Evolutionary conservation across 345 rosid species (phyloP), one percentile per base, ranked within the genome.

Genomic region (Heritiera littoralis): DNA sequence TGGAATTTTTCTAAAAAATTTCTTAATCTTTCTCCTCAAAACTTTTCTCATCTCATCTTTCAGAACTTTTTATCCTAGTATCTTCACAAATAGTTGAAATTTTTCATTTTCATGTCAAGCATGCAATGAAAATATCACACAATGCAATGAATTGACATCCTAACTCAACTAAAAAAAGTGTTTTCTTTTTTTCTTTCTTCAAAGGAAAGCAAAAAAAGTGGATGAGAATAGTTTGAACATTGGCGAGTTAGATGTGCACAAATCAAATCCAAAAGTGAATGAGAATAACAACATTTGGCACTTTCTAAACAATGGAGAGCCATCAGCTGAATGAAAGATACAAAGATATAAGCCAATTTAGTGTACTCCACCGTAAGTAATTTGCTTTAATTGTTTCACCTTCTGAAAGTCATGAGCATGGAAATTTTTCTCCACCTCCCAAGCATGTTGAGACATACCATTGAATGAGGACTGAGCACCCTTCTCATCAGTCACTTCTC

Each of bases 361-460:
- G 74, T 76, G 78, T 75, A 82, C 66, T 79, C 78, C 60, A 32
- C 59, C 72, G 12, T 83, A 75, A 11, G 81, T 63, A n/a, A 92
- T 83, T 82, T 79, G 91, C 84, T 91, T 95, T 79, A 92, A 76
- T 54, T 87, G 88, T 77, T 86, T 90, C 60, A 91, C 98, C 88
- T 91, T 95, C 81, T 85, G 15, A 77, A 92, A 89, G 65, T 88
- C 88, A 0, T 88, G 85, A 1, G 77, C 78, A 23, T 83, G 83
- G 80, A 85, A 89, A 78, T 89, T 88, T 81, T 91, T 95, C 85
- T 93, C 98, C 63, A 92, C 92, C 86, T 95, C 98, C 98, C 98
- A 93, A 41, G 98, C 98, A 13, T 85, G 86, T 75, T 95, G 97
- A 40, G 98, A 93, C 98, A 95, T 92, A 63, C 98, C 84, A 83